These are phyloP conservation scores for Apiospora malaysiana DNA, from an alignment of 2,329 filamentous ascomycete species.

Conservation along the genomic window DNA sequence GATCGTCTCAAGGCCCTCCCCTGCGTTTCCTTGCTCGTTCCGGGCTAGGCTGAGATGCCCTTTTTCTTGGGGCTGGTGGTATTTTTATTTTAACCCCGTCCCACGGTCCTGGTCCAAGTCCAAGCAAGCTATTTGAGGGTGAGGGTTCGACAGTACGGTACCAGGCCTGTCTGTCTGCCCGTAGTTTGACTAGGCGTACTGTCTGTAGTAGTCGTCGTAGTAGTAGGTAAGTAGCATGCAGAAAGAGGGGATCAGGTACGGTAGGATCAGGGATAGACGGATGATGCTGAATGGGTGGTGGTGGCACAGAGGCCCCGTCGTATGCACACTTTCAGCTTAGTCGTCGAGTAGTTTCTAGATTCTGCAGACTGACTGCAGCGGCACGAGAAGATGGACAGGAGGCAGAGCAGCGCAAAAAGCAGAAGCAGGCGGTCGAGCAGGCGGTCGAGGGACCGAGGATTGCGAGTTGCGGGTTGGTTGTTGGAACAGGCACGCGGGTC, in stretches of 20 bases:
- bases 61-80: not conserved
- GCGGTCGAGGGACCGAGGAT: not conserved
- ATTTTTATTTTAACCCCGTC: slow-evolving; percentile 14
- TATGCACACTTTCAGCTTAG: slow-evolving; percentile 2
- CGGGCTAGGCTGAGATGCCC: slow-evolving; percentile 5
- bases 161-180: too few relatives aligned
- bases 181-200: not conserved
- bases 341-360: not conserved
- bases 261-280: slow-evolving; percentile 3
- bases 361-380: not conserved
- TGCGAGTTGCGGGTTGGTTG: not conserved
- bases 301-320: slow-evolving; percentile 12
- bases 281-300: slow-evolving; percentile 1
- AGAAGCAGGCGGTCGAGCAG: not conserved
- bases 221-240: not conserved
- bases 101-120: slow-evolving; percentile 8
- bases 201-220: not conserved
- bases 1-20: slow-evolving; percentile 22
- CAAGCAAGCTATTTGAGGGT: not conserved
- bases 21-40: slow-evolving; percentile 14
- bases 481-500: slow-evolving; percentile 4
- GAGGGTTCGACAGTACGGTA: not conserved
- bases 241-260: slow-evolving; percentile 4
- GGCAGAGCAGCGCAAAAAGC: not conserved
- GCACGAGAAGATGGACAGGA: not conserved